Evolutionary conservation across 495 filamentous ascomycete species (phyloP), one percentile per base, ranked within the genome.

Genomic region (Peziza echinospora): DNA sequence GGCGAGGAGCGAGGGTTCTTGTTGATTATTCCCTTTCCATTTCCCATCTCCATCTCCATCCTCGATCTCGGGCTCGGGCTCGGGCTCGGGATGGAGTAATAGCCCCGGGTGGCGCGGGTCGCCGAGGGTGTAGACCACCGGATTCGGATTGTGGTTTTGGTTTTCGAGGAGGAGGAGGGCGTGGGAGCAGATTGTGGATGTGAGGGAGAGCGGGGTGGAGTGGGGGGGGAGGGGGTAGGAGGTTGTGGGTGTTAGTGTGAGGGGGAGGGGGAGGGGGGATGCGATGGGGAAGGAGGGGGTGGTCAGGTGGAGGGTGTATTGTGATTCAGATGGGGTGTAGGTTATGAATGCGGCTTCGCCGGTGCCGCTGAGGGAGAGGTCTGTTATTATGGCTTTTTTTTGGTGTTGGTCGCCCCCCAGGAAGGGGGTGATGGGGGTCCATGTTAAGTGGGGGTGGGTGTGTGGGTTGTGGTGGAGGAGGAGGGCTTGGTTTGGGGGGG

Each of bases 21-120:
- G n/a, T n/a, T n/a, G n/a, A n/a, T n/a, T n/a, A n/a, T n/a, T n/a
- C n/a, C n/a, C n/a, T n/a, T n/a, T n/a, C n/a, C n/a, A n/a, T n/a
- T n/a, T n/a, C n/a, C n/a, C n/a, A n/a, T n/a, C n/a, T n/a, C n/a
- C n/a, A n/a, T n/a, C n/a, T n/a, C n/a, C n/a, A n/a, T n/a, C n/a
- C n/a, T n/a, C n/a, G n/a, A n/a, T n/a, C n/a, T n/a, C n/a, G n/a
- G n/a, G 30, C 13, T 19, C 26, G 23, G 13, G 30, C 30, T 37
- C 3, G 30, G 13, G 30, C 13, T 34, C 34, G 13, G 28, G 4
- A 0, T 52, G 28, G 7, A 52, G 49, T 10, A 52, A 47, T 8
- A 59, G 43, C 21, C 25, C 28, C 24, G 24, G 22, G 26, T 59
- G 50, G 3, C 56, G 48, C 8, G 52, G 34, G 45, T 59, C 56